Conservation (phyloP, 139 green algal genomes). For the Coelastrella sp. region DNA sequence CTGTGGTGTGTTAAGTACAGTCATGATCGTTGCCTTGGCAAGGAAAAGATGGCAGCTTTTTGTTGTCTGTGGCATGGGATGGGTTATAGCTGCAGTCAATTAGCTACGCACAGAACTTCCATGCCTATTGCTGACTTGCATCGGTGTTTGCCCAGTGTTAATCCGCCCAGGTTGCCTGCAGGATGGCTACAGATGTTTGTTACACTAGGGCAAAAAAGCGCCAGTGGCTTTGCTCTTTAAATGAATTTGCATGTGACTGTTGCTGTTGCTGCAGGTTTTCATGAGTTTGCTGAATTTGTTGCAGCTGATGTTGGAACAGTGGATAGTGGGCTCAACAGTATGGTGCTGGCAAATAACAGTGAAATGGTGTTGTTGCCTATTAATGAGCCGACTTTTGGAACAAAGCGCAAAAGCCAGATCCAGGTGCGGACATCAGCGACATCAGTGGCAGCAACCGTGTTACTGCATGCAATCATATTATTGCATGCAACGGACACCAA, state of each 20-base stretch:
- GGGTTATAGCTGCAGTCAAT: not conserved
- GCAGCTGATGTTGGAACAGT: conserved; percentile 97
- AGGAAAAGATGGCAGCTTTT: not conserved
- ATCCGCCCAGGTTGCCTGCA: not conserved
- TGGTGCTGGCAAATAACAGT: conserved; percentile 95
- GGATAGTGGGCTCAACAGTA: conserved; percentile 90
- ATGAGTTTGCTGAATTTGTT: conserved; percentile 98
- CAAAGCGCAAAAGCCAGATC: conserved; percentile 86
- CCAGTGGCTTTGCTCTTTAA: not conserved
- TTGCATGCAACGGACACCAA: too few species aligned
- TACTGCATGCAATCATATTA: not conserved
- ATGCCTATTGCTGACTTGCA: too few species aligned
- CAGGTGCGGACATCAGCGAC: conserved; percentile 20
- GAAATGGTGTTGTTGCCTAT: conserved; percentile 96
- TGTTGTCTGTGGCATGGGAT: not conserved
- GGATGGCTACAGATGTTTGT: not conserved
- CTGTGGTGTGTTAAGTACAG: not conserved
- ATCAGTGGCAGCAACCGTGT: not conserved
- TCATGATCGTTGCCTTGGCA: too few species aligned
- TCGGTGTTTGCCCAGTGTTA: too few species aligned
- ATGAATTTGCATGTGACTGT: not conserved
- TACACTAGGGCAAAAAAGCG: not conserved
- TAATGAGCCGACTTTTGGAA: conserved; percentile 97
- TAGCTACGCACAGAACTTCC: too few species aligned
- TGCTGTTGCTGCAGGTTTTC: conserved; percentile 77